phyloP scores from a whole-genome alignment of 345 rosid species.

The Psidium guajava region DNA sequence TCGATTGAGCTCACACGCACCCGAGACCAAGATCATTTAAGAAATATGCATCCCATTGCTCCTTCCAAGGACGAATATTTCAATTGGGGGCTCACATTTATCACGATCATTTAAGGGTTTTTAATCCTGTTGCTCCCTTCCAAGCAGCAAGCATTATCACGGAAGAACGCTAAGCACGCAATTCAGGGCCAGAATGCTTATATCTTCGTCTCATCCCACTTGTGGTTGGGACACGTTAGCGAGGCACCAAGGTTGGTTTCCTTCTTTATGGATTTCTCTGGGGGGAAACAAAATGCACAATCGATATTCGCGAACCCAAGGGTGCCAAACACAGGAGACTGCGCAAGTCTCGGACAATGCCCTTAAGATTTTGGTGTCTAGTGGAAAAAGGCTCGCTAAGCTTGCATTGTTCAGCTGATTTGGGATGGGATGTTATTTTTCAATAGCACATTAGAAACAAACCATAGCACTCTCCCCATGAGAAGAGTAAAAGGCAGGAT shows the following conservation, averaged over 20 bases:
- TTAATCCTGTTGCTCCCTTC: not conserved
- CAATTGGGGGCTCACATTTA: not conserved
- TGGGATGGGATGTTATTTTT: not conserved
- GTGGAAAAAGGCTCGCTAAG: not conserved
- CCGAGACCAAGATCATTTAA: not conserved
- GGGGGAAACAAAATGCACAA: not conserved
- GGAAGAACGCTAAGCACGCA: not conserved
- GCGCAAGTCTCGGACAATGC: not conserved
- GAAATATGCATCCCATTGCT: not conserved
- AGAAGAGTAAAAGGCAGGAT: not conserved
- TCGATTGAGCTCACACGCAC: not conserved
- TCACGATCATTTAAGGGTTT: not conserved
- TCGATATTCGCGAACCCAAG: not conserved
- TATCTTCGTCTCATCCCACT: not conserved
- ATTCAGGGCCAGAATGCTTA: not conserved
- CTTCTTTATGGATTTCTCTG: not conserved
- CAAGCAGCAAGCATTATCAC: not conserved
- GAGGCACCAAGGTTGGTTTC: not conserved
- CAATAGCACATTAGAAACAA: not conserved
- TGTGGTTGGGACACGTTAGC: not conserved
- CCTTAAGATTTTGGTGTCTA: not conserved
- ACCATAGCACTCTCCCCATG: not conserved
- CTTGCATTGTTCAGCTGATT: not conserved
- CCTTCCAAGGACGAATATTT: not conserved
- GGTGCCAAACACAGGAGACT: not conserved